A percentile compares a stretch with the other conserved stretches of the same genome.
These are phyloP conservation scores for Aureobasidium zeae DNA, from an alignment of 2,329 filamentous ascomycete species.

Conservation along the genomic window DNA sequence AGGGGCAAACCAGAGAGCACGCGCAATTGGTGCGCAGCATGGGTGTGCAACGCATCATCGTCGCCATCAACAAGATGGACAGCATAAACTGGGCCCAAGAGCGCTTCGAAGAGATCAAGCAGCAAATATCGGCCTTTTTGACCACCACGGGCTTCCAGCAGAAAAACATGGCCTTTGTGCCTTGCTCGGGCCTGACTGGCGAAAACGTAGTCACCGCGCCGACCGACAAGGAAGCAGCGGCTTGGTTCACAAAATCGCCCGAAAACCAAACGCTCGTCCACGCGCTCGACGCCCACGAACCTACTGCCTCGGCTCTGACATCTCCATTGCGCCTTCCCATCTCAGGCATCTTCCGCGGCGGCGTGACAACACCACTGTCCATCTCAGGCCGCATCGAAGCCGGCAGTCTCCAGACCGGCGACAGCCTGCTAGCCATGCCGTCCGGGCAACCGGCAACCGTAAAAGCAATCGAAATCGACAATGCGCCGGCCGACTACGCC, in stretches of 20 bases:
- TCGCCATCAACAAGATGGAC: slow-evolving; percentile 94
- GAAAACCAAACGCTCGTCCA: slow-evolving; percentile 59
- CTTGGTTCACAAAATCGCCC: slow-evolving; percentile 64
- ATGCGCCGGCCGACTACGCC: slow-evolving; percentile 69
- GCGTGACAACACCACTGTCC: slow-evolving; percentile 70
- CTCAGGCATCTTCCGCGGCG: slow-evolving; percentile 73
- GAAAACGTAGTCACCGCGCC: slow-evolving; percentile 67
- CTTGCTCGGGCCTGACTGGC: slow-evolving; percentile 79
- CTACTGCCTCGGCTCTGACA: slow-evolving; percentile 54
- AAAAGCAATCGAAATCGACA: slow-evolving; percentile 71
- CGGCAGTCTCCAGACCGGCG: slow-evolving; percentile 75
- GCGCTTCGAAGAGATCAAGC: slow-evolving; percentile 74
- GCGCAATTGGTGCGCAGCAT: slow-evolving; percentile 82
- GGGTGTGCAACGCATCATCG: slow-evolving; percentile 77
- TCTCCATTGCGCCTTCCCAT: slow-evolving; percentile 81
- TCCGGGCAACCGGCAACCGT: slow-evolving; percentile 71
- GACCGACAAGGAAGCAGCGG: slow-evolving; percentile 34
- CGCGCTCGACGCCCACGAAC: slow-evolving; percentile 74
- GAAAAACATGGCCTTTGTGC: slow-evolving; percentile 77
- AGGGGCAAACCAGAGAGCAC: slow-evolving; percentile 90
- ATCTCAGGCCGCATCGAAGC: slow-evolving; percentile 79
- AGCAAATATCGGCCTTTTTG: slow-evolving; percentile 76
- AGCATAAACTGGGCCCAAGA: slow-evolving; percentile 72
- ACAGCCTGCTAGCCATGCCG: slow-evolving; percentile 69
- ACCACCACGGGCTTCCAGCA: slow-evolving; percentile 69